Base-by-base conservation (phyloP, 129 eudicot genomes). In the Pulicaria dysenterica region DNA sequence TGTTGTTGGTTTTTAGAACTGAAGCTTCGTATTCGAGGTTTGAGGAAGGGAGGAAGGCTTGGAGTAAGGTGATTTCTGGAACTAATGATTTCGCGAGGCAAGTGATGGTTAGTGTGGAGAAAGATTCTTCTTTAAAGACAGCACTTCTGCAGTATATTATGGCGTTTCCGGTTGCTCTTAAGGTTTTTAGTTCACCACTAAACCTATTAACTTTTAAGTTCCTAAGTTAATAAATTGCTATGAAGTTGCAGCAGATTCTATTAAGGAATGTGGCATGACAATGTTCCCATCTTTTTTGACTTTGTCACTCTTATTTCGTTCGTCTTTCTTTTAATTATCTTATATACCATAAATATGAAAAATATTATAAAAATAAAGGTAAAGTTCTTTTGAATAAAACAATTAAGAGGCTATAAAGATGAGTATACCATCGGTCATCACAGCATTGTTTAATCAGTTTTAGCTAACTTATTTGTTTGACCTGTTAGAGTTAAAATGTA, bases 21-120 rank as follows among this genome's bases (percentile, higher is more conserved):
- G 99, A 95, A 77, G 99, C 97, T 3, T 90, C 97, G 11, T 95
- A 95, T 81, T 90, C 97, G 65, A 85, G 99, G 88, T 95, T 82
- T 50, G 94, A 86, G 77, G 96, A 86, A 80, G 99, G 97, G 81
- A 86, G 88, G 83, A 88, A 88, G 85, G 99, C 94, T 16, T 95
- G 99, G 99, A 88, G 94, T 77, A 83, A 70, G 84, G 86, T 95
- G 49, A 62, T 91, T 80, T 59, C 87, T 1, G 99, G 94, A 53
- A 79, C 96, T 1, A 87, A 85, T 86, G 99, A 95, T 16, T 81
- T 95, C 60, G 96, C 97, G 0, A 70, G 91, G 73, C 97, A 95
- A 72, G 97, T 91, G 73, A 83, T 90, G 80, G 86, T 88, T 49
- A 76, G 83, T 76, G 96, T 91, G 76, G 91, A 76, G 65, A 75